Percentiles rank a stretch among this genome's conserved stretches.
Evolutionary conservation across 2,329 filamentous ascomycete species (phyloP).

Genomic region (Aspergillus melleus): DNA sequence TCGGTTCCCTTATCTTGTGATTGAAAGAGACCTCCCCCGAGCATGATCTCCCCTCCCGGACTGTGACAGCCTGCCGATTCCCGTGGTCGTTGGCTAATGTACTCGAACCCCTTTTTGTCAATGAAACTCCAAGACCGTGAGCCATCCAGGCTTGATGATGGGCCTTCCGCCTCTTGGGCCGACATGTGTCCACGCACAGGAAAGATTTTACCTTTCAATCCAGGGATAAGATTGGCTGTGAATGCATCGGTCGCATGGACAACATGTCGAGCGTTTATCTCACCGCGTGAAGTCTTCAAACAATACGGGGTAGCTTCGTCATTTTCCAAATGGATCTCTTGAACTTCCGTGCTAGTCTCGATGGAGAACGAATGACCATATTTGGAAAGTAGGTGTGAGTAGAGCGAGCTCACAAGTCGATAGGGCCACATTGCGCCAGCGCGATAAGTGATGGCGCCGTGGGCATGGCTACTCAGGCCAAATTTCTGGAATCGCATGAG

Average conservation of each 20-base stretch:
- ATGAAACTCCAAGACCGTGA: constrained; percentile 19
- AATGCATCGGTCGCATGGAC: constrained; percentile 58
- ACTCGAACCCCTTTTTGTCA: constrained; percentile 37
- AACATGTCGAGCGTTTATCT: constrained; percentile 44
- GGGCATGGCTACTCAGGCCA: constrained; percentile 1
- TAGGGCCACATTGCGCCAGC: constrained; percentile 29
- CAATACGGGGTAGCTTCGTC: neutral
- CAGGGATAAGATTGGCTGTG: constrained; percentile 47
- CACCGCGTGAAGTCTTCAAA: constrained; percentile 43
- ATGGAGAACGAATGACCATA: constrained; percentile 15
- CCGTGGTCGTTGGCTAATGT: constrained; percentile 33
- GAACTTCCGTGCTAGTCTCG: constrained; percentile 23
- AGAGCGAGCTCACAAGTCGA: constrained; percentile 24
- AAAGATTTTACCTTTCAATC: constrained; percentile 50
- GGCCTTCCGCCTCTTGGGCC: constrained; percentile 38
- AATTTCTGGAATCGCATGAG: neutral
- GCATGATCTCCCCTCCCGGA: constrained; percentile 19
- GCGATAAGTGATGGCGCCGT: constrained; percentile 17
- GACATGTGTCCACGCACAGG: constrained; percentile 55
- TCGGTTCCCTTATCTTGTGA: constrained; percentile 17
- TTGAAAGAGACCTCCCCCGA: constrained; percentile 24
- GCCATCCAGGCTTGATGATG: constrained; percentile 18
- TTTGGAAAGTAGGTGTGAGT: constrained; percentile 13
- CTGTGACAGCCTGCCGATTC: constrained; percentile 2
- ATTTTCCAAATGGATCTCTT: constrained; percentile 6